Percentiles rank a stretch among this genome's conserved stretches.
These are phyloP conservation scores for Euphrasia arctica DNA, from an alignment of 305 asterid genomes.

Conservation along the genomic window DNA sequence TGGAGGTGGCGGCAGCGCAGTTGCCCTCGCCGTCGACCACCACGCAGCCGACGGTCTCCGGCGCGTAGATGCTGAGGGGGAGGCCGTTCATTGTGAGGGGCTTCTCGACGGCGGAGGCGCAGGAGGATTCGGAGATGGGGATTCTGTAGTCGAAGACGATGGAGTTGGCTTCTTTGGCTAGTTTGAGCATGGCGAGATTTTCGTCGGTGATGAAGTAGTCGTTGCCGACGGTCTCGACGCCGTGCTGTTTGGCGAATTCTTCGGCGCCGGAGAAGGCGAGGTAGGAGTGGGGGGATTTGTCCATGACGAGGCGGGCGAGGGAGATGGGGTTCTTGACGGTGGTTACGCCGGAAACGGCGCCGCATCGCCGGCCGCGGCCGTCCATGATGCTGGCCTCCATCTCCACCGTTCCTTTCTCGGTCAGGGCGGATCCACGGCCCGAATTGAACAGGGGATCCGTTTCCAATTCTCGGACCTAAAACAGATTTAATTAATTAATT, in stretches of 20 bases:
- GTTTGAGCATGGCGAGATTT: conserved; percentile 78
- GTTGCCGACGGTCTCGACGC: conserved; percentile 77
- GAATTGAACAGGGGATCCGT: conserved; percentile 86
- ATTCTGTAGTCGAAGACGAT: conserved; percentile 76
- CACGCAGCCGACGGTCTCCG: conserved; percentile 93
- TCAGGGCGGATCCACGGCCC: conserved; percentile 98
- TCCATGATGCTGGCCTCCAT: conserved; percentile 99
- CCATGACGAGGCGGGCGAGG: conserved; percentile 96
- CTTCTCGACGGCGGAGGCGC: conserved; percentile 48
- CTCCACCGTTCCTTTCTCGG: conserved; percentile 87
- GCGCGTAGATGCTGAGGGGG: conserved; percentile 77
- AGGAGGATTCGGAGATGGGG: conserved; percentile 42
- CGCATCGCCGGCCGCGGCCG: conserved; percentile 84
- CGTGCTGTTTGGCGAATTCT: conserved; percentile 79
- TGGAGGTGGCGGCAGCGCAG: conserved; percentile 96
- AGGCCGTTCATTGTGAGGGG: conserved; percentile 81
- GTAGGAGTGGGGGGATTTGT: conserved; percentile 92
- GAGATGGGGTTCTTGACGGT: conserved; percentile 85
- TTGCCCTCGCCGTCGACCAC: conserved; percentile 78
- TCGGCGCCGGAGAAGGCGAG: conserved; percentile 90
- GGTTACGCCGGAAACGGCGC: conserved; percentile 91
- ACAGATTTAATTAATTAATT: not conserved
- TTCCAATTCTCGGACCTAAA: conserved; percentile 84
- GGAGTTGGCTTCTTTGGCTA: conserved; percentile 89
- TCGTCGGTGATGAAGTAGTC: conserved; percentile 87